Evolutionary conservation across 768 basidiomycete genomes (phyloP).

Genomic region (Wakefieldia striispora): DNA sequence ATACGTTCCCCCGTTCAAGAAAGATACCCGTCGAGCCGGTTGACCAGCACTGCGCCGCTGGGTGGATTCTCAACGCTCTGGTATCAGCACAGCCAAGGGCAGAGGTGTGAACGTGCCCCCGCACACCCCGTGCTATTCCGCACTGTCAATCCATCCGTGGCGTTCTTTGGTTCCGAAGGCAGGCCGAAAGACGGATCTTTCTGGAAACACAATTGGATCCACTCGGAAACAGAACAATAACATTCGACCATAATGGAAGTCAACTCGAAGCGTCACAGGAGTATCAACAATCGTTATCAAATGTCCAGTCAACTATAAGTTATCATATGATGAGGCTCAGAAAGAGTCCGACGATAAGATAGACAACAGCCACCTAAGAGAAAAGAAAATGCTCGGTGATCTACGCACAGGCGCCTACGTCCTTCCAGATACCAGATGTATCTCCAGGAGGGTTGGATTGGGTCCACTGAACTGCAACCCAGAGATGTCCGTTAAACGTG

Average conservation of each 20-base stretch:
- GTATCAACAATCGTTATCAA: no score
- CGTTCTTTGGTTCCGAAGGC: not conserved
- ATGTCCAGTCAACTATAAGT: no score
- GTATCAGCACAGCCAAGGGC: conserved; percentile 19
- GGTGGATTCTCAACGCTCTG: not conserved
- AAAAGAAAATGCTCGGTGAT: not conserved
- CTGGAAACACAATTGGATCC: not conserved
- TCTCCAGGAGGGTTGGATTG: conserved; percentile 22
- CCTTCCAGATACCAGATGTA: conserved; percentile 26
- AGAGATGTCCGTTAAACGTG: conserved; percentile 14
- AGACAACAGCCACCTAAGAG: no score
- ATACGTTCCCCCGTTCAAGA: conserved; percentile 4
- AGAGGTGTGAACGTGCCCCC: conserved; percentile 13
- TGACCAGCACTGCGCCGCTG: not conserved
- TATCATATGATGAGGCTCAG: no score
- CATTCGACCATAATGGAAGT: no score
- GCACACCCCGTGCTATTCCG: conserved; percentile 14
- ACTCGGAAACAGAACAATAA: no score
- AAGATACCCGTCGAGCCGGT: conserved; percentile 22
- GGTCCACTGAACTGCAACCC: conserved; percentile 27
- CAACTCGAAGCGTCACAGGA: no score
- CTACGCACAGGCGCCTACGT: conserved; percentile 20
- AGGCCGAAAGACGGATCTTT: not conserved
- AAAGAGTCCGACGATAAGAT: no score
- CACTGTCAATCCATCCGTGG: not conserved